These are phyloP conservation scores for Porphyrellus cyaneotinctus DNA, from an alignment of 768 basidiomycete genomes.

Conservation along the genomic window DNA sequence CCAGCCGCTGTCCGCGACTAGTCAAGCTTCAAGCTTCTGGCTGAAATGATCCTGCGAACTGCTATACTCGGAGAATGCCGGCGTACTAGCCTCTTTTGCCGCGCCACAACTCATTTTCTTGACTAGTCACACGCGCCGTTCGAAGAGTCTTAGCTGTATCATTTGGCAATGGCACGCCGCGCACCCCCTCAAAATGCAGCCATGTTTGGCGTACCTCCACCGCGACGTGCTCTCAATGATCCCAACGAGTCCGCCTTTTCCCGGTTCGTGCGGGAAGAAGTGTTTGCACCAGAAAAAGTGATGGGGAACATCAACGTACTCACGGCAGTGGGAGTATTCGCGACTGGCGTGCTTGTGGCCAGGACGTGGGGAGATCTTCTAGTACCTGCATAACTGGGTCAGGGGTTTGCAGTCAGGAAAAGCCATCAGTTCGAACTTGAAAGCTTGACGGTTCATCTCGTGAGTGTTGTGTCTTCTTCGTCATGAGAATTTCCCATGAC, in stretches of 20 bases:
- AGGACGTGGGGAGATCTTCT: constrained; percentile 78
- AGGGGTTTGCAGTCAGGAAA: not conserved
- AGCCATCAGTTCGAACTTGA: not conserved
- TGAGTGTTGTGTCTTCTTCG: not conserved
- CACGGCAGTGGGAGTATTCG: constrained; percentile 61
- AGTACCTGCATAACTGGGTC: constrained; percentile 49
- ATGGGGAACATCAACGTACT: constrained; percentile 70
- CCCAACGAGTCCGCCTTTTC: constrained; percentile 63
- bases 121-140: not conserved
- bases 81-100: not conserved
- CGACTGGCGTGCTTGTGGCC: constrained; percentile 64
- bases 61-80: constrained; percentile 17
- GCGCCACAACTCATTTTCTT: not conserved
- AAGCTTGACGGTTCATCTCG: not conserved
- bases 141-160: not conserved
- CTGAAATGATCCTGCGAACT: constrained; percentile 2
- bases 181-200: constrained; percentile 51
- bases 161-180: constrained; percentile 69
- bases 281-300: constrained; percentile 69
- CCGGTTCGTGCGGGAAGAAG: constrained; percentile 52
- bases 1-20: too few relatives aligned
- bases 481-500: not conserved
- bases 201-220: constrained; percentile 45
- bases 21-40: too few relatives aligned
- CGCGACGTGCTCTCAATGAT: constrained; percentile 43